Base-by-base conservation (phyloP, 2,329 filamentous ascomycete species). In the Claviceps pusilla region DNA sequence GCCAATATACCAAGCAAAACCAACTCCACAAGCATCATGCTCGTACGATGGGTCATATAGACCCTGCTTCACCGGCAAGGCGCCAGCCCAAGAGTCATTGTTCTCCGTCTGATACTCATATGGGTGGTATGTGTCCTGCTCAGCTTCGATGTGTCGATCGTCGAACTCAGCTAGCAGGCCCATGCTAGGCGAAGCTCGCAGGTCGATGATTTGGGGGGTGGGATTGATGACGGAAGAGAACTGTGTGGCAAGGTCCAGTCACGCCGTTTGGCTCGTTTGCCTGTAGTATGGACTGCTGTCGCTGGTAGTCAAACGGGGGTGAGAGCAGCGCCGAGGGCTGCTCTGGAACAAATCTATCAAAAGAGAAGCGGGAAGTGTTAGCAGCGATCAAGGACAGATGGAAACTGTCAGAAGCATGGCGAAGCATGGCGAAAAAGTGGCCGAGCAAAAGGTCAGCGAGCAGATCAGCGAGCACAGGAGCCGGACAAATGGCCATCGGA, bases 11-110 rank as follows among this genome's bases (percentile, higher is more conserved):
- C 91, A 95, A 72, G 91, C 89, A 73, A 98, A 98, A 70, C 93
- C 93, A 66, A 98, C 93, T 87, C 93, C 93, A 68, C 93, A 98
- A 62, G 93, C 90, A 90, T 98, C 93, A 73, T 97, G 97, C 75
- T 97, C 93, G 60, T 94, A 82, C 69, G 84, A 83, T 59, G 93
- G 93, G 74, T 97, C 90, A 69, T 98, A 98, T 52, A 98, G 82
- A 78, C 91, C 93, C 83, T 97, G 91, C 83, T 95, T 95, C 80
- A 94, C 82, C 66, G 93, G 93, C 64, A 98, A 81, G 68, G 91
- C 87, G 67, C 90, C 88, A 64, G 91, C 93, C 93, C 93, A 94
- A 62, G 88, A 91, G 69, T 66, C 71, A 69, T 89, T 89, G 75
- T 89, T 89, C 70, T 89, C 84, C 57, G 83, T 84, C 71, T 93